Conservation (phyloP, 1,284 basidiomycete genomes). For the Boletus sp. region DNA sequence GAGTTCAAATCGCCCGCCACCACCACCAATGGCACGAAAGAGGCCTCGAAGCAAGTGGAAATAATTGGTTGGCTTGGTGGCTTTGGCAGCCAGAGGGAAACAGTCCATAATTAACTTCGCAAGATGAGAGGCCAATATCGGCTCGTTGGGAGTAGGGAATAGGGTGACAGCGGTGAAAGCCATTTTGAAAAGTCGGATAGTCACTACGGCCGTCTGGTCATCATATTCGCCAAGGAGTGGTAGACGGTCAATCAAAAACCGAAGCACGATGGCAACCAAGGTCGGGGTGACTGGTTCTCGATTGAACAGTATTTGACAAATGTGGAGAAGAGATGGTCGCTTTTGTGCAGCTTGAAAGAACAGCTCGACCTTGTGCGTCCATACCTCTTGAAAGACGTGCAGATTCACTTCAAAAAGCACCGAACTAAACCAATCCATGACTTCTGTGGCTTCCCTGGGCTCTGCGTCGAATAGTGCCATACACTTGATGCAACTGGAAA, state of each 20-base stretch:
- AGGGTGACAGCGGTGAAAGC: constrained; percentile 90
- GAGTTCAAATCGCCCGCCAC: constrained; percentile 92
- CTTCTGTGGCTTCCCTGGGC: constrained; percentile 83
- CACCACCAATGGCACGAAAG: constrained; percentile 96
- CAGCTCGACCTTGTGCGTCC: constrained; percentile 89
- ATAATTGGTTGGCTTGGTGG: constrained; percentile 91
- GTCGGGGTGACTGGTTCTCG: constrained; percentile 88
- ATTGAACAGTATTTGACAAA: constrained; percentile 87
- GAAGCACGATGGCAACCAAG: constrained; percentile 90
- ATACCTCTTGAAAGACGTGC: constrained; percentile 93
- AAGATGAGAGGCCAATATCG: constrained; percentile 90
- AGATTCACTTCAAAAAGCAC: constrained; percentile 84
- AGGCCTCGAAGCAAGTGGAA: constrained; percentile 93
- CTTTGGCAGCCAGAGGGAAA: constrained; percentile 92
- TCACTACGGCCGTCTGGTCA: constrained; percentile 78
- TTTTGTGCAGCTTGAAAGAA: constrained; percentile 83
- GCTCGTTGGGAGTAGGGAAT: constrained; percentile 84
- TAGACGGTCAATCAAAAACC: constrained; percentile 85
- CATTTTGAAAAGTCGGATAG: constrained; percentile 95
- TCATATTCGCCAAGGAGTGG: constrained; percentile 87
- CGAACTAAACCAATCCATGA: constrained; percentile 84
- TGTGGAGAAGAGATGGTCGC: constrained; percentile 81
- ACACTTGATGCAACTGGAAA: constrained; percentile 84
- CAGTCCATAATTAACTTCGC: constrained; percentile 97
- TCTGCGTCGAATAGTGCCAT: constrained; percentile 88